A percentile compares a stretch with the other conserved stretches of the same genome.
Evolutionary conservation across 2,329 filamentous ascomycete species (phyloP).

Genomic region (Exutisphaerella laricina): DNA sequence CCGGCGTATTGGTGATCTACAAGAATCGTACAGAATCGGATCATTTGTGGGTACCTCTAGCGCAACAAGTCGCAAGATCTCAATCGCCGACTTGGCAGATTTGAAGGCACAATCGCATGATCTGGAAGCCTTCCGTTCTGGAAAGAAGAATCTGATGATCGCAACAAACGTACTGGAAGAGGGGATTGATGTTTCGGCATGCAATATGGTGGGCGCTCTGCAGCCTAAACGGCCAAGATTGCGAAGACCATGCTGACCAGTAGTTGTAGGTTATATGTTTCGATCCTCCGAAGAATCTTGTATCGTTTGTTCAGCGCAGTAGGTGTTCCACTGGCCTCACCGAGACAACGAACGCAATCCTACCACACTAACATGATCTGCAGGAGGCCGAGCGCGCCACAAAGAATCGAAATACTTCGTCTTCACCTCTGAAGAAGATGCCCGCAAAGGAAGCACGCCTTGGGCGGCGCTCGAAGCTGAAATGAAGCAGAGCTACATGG

Average conservation of each 20-base stretch:
- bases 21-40: conserved; percentile 36
- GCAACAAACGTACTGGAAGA: conserved; percentile 56
- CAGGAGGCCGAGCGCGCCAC: conserved; percentile 57
- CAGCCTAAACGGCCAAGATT: too few species aligned
- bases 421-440: conserved; percentile 41
- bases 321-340: too few species aligned
- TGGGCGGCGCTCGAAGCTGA: conserved; percentile 65
- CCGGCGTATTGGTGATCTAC: conserved; percentile 21
- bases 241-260: too few species aligned
- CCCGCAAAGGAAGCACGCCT: conserved; percentile 35
- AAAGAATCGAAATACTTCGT: conserved; percentile 49
- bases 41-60: conserved; percentile 51
- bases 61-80: conserved; percentile 39
- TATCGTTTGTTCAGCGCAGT: conserved; percentile 62
- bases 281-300: conserved; percentile 55
- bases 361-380: too few species aligned
- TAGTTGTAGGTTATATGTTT: conserved; percentile 57
- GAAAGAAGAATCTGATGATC: conserved; percentile 53
- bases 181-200: conserved; percentile 58
- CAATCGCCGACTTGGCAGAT: conserved; percentile 47
- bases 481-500: conserved; percentile 67
- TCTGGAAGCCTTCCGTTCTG: conserved; percentile 50
- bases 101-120: conserved; percentile 46
- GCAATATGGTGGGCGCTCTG: conserved; percentile 53
- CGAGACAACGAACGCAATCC: too few species aligned